These are phyloP conservation scores for Neocucurbitaria cava DNA, from an alignment of 2,329 filamentous ascomycete species.

Conservation along the genomic window DNA sequence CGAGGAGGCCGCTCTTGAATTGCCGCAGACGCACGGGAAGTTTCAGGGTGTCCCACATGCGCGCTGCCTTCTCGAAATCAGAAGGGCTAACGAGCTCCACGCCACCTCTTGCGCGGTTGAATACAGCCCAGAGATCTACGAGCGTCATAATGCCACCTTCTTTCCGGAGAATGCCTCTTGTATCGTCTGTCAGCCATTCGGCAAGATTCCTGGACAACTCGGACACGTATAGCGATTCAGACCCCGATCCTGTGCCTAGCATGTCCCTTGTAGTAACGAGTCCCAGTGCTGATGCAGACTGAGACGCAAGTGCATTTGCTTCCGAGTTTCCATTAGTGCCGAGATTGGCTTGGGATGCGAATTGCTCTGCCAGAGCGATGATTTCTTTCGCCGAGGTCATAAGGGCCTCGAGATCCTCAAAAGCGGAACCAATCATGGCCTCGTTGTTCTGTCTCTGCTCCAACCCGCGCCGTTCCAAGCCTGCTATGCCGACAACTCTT, in stretches of 20 bases:
- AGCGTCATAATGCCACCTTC: constrained; percentile 51
- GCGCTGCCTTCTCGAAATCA: constrained; percentile 89
- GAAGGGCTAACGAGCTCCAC: constrained; percentile 91
- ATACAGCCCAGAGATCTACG: constrained; percentile 63
- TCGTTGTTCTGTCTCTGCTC: constrained; percentile 93
- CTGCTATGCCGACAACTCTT: constrained; percentile 86
- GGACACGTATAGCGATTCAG: constrained; percentile 87
- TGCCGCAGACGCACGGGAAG: constrained; percentile 85
- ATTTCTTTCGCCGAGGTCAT: constrained; percentile 99
- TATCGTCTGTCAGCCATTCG: constrained; percentile 50
- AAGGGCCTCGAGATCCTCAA: constrained; percentile 93
- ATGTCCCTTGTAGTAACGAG: constrained; percentile 96
- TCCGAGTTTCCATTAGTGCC: constrained; percentile 68
- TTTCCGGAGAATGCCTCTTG: constrained; percentile 41
- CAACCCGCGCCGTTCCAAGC: constrained; percentile 83
- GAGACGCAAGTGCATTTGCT: constrained; percentile 76
- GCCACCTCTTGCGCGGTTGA: constrained; percentile 90
- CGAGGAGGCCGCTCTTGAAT: constrained; percentile 93
- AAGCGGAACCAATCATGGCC: constrained; percentile 87
- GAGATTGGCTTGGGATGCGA: constrained; percentile 71
- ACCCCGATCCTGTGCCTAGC: constrained; percentile 74
- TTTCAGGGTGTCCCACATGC: constrained; percentile 85
- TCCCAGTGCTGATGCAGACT: constrained; percentile 83
- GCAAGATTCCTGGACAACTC: constrained; percentile 50
- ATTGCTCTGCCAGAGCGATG: constrained; percentile 87